Evolutionary conservation across 106 monocot species (phyloP), one percentile per base, ranked within the genome.

Genomic region (Phalaenopsis equestris): DNA sequence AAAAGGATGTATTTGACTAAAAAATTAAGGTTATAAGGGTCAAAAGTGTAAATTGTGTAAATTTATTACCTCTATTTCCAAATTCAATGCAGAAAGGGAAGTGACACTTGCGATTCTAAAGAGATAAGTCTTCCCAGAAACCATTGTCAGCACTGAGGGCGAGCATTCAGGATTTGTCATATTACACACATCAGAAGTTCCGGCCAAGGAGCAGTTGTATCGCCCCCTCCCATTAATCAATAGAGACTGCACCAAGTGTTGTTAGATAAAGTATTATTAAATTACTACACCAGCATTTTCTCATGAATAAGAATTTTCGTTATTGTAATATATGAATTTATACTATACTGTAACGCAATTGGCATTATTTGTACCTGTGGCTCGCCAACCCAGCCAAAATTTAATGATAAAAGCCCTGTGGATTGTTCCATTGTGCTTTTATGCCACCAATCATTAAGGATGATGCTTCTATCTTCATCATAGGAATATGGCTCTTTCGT

Each of bases 401-500:
- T 83, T 3, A 79, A 68, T 12, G 90, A 85, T 0, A 76, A 43
- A 16, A 97, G 86, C 14, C 97, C 97, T 2, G 73, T 11, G 0
- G 89, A 80, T 70, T 86, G 89, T 78, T 97, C 97, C 4, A 80
- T 77, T n/a, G 97, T 76, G 80, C 87, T 94, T 46, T 78, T 85
- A 77, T 97, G 97, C 97, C 97, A 97, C 97, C 97, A 97, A 75
- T 97, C 97, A 56, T 82, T 89, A 72, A 97, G 81, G 17, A 97
- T 1, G 48, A 97, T 81, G 76, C 78, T 87, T 41, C 85, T 87
- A n/a, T 94, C 94, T 42, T 65, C 7, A 56, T 97, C 90, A 64
- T 94, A 94, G 1, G 41, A 6, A 72, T 94, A 96, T 15, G 94
- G 96, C 72, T 94, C 92, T 11, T 48, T 55, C 2, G 81, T 85